These are phyloP conservation scores for Harringtonia aguacate DNA, from an alignment of 2,329 filamentous ascomycete genomes.

Conservation along the genomic window DNA sequence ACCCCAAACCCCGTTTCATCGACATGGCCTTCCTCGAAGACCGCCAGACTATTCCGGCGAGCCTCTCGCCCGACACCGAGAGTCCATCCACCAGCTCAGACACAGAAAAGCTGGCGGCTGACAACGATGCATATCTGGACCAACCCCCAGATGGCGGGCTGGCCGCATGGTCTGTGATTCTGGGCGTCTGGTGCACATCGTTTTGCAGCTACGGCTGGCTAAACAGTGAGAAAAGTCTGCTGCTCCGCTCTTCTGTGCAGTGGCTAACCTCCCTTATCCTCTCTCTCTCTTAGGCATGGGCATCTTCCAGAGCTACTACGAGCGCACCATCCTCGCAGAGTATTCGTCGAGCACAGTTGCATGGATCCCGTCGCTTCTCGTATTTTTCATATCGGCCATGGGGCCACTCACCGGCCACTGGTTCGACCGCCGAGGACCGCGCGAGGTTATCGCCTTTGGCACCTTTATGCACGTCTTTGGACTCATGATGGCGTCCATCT, in stretches of 20 bases:
- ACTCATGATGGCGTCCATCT: conserved; percentile 46
- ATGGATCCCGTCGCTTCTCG: conserved; percentile 46
- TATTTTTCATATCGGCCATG: conserved; percentile 34
- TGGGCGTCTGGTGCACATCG: conserved; percentile 27
- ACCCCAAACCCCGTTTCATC: too few relatives aligned
- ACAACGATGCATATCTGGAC: too few relatives aligned
- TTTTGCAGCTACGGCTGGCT: conserved; percentile 31
- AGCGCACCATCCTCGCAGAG: conserved; percentile 31
- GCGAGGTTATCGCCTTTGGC: conserved; percentile 34
- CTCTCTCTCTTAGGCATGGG: conserved; percentile 25
- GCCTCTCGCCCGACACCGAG: too few relatives aligned
- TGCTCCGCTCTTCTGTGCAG: not conserved
- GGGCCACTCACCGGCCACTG: conserved; percentile 26
- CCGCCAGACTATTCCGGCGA: too few relatives aligned
- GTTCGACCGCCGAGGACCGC: conserved; percentile 49
- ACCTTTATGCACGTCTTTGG: conserved; percentile 42
- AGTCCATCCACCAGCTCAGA: too few relatives aligned
- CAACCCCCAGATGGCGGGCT: conserved; percentile 14
- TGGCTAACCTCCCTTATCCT: not conserved
- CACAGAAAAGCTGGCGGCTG: too few relatives aligned
- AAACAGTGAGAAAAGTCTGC: conserved; percentile 19
- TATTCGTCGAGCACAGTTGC: conserved; percentile 45
- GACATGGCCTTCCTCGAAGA: too few relatives aligned
- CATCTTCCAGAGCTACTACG: conserved; percentile 49
- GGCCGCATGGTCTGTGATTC: conserved; percentile 26